Evolutionary conservation across 2,329 filamentous ascomycete genomes (phyloP).

Genomic region (Aureobasidium subglaciale): DNA sequence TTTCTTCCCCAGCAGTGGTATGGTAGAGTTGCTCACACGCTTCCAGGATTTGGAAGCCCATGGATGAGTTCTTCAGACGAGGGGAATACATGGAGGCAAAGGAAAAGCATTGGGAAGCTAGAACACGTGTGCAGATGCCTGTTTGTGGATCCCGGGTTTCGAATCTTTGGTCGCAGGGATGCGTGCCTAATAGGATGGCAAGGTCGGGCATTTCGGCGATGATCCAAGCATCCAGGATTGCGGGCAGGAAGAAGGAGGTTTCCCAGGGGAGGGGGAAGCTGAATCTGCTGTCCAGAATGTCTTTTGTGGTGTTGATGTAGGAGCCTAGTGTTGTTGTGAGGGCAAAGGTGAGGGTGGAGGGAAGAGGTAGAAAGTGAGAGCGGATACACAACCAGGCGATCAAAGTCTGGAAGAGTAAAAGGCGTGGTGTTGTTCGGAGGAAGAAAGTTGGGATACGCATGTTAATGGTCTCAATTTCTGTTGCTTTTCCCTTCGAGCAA

Average conservation of each 20-base stretch:
- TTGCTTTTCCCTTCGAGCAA: no score
- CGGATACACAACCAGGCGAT: constrained; percentile 1
- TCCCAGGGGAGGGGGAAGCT: constrained; percentile 4
- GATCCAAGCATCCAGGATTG: not conserved
- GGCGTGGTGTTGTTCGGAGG: not conserved
- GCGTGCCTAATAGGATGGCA: not conserved
- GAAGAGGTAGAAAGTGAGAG: not conserved
- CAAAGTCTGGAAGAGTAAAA: not conserved
- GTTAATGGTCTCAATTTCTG: no score
- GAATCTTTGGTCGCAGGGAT: not conserved
- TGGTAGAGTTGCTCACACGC: not conserved
- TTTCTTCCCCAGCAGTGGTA: not conserved
- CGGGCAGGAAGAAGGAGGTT: not conserved
- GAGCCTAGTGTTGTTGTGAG: not conserved
- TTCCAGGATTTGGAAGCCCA: not conserved
- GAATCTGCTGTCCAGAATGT: not conserved
- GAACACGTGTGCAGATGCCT: not conserved
- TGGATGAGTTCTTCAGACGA: not conserved
- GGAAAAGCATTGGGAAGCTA: not conserved
- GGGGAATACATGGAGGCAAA: not conserved
- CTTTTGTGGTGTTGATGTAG: not conserved
- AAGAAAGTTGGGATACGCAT: constrained; percentile 8
- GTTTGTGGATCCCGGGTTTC: not conserved
- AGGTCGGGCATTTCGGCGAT: not conserved
- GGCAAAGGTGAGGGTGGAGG: not conserved